A percentile compares a stretch with the other conserved stretches of the same genome.
Conservation (phyloP, 2,329 filamentous ascomycete genomes). For the Zasmidium angulare region DNA sequence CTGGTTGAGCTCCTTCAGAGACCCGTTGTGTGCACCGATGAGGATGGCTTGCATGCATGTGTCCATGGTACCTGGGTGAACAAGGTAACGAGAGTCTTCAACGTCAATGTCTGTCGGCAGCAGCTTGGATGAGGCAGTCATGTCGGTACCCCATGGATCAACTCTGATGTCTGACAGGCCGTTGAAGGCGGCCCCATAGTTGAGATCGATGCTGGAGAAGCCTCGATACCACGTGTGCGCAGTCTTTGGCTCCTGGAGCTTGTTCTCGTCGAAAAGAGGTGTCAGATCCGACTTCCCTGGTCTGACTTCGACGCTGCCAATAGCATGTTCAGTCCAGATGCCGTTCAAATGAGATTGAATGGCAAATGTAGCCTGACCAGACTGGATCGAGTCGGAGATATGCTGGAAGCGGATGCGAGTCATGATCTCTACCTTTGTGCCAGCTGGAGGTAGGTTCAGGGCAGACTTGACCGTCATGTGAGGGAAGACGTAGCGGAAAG, state of each 20-base stretch:
- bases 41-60: background rate
- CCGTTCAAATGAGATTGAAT: background rate
- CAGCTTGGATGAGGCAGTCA: background rate
- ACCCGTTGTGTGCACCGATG: background rate
- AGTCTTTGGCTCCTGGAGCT: background rate
- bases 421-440: background rate
- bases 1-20: background rate
- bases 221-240: background rate
- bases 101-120: background rate
- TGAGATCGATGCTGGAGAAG: background rate
- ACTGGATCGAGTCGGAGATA: background rate
- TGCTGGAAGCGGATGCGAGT: background rate
- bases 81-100: background rate
- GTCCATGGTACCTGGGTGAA: background rate
- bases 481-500: background rate
- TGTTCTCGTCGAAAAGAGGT: background rate
- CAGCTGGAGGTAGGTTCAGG: background rate
- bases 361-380: background rate
- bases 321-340: background rate
- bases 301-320: background rate
- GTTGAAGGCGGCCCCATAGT: background rate
- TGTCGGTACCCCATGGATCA: background rate
- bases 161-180: background rate
- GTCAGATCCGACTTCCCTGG: background rate
- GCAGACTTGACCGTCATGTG: background rate